Evolutionary conservation across 306 rosid species (phyloP), one percentile per base, ranked within the genome.

Genomic region (Vachellia pachyceras): DNA sequence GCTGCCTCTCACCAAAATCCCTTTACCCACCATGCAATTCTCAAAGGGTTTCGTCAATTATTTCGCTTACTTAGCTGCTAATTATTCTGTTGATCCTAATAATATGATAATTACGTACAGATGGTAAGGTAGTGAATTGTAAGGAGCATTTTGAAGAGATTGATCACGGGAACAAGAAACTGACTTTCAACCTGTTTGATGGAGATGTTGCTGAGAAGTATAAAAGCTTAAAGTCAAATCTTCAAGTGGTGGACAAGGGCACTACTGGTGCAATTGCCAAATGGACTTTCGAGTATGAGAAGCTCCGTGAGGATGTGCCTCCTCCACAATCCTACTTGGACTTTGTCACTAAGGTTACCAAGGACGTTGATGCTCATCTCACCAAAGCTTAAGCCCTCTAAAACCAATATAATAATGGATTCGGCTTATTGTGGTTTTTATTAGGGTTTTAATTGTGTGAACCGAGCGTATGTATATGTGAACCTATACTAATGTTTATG

Each of bases 361-460:
- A 78, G 68, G 86, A 78, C 66, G n/a, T 78, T 55, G 78, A 82
- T 15, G 78, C 78, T 9, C 83, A 79, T 83, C 80, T 65, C 39
- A 33, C 73, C 25, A 52, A 70, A 20, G 58, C 57, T 69, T 40
- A 25, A 22, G n/a, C 35, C 18, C 14, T 3, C 4, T 15, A 29
- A 11, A 9, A 17, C 0, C 40, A 45, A 23, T 29, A 25, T 70
- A 3, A n/a, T n/a, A 12, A 13, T 17, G 22, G 25, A 37, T 69
- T 69, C 41, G 50, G 75, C 33, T n/a, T n/a, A n/a, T 72, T 33
- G 61, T 14, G 12, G 41, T 54, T 54, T 1, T 71, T 71, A 29
- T 52, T 6, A 52, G 22, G 58, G 23, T 52, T 52, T 6, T 52
- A 47, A n/a, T n/a, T n/a, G n/a, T 47, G 17, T 47, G 0, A 45